phyloP scores from a whole-genome alignment of 1,284 basidiomycete genomes.

The Tilletia setariae region DNA sequence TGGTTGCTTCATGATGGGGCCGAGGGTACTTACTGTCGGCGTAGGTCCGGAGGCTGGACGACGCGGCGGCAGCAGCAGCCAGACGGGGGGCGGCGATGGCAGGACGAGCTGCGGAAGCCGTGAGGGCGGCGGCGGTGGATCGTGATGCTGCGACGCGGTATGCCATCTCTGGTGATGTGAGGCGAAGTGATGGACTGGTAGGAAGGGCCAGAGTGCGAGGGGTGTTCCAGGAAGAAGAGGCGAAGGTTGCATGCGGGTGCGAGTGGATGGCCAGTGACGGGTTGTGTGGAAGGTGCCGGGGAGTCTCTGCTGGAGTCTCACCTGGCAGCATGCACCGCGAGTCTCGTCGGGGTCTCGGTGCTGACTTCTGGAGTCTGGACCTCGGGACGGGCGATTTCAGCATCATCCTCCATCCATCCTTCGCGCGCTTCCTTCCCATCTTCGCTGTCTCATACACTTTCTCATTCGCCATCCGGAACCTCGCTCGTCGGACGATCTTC shows the following conservation, averaged over 20 bases:
- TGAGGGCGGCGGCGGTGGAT: neutral
- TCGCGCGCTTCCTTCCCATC: neutral
- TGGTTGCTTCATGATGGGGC: neutral
- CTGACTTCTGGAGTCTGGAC: no score
- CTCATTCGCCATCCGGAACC: neutral
- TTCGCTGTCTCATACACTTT: neutral
- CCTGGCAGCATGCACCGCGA: no score
- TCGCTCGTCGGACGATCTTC: neutral
- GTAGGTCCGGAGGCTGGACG: conserved; percentile 36
- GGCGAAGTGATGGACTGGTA: neutral
- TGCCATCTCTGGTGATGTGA: conserved; percentile 9
- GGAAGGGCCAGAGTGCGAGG: neutral
- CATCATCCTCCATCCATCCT: neutral
- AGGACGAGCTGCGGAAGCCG: neutral
- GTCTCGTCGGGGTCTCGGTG: no score
- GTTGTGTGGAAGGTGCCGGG: no score
- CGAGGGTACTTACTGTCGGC: conserved; percentile 35
- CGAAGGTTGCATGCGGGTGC: no score
- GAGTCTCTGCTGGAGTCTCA: no score
- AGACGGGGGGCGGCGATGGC: conserved; percentile 6
- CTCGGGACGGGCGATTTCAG: neutral
- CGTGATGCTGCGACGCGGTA: conserved; percentile 15
- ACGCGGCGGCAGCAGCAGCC: conserved; percentile 11
- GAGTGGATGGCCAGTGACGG: no score
- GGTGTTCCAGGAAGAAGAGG: neutral